phyloP scores from a whole-genome alignment of 495 filamentous ascomycete species.

The Cudoniella acicularis region DNA sequence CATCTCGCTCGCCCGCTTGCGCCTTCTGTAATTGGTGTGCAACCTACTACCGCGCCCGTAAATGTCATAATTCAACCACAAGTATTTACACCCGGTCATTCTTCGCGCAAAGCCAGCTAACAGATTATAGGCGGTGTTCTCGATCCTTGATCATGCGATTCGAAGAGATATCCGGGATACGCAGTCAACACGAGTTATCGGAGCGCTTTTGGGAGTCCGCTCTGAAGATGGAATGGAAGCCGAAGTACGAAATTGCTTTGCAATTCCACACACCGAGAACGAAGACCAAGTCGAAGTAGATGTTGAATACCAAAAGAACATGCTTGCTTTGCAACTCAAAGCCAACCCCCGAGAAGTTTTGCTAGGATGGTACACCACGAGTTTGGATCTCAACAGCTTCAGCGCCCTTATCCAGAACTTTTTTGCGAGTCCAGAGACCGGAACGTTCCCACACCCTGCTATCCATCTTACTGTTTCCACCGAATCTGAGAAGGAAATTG shows the following conservation, averaged over 20 bases:
- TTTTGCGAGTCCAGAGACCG: slow-evolving; percentile 93
- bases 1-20: slow-evolving; percentile 91
- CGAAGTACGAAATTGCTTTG: slow-evolving; percentile 91
- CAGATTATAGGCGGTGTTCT: slow-evolving; percentile 74
- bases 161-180: slow-evolving; percentile 63
- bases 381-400: slow-evolving; percentile 94
- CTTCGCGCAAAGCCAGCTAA: slow-evolving; percentile 7
- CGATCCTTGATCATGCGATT: slow-evolving; percentile 93
- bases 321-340: slow-evolving; percentile 89
- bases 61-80: slow-evolving; percentile 93
- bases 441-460: slow-evolving; percentile 92
- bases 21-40: slow-evolving; percentile 69
- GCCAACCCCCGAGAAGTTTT: slow-evolving; percentile 91
- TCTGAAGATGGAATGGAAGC: slow-evolving; percentile 95
- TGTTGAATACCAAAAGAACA: slow-evolving; percentile 99
- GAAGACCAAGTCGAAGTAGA: slow-evolving; percentile 98
- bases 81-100: slow-evolving; percentile 46
- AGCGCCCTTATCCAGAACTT: slow-evolving; percentile 98
- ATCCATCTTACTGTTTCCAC: slow-evolving; percentile 94
- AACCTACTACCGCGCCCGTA: slow-evolving; percentile 81
- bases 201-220: slow-evolving; percentile 85
- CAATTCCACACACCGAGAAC: slow-evolving; percentile 96
- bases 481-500: slow-evolving; percentile 76
- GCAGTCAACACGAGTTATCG: slow-evolving; percentile 92
- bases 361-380: slow-evolving; percentile 97